Conservation (phyloP, 1,139 yeast genomes). For the Geotrichum fermentans region DNA sequence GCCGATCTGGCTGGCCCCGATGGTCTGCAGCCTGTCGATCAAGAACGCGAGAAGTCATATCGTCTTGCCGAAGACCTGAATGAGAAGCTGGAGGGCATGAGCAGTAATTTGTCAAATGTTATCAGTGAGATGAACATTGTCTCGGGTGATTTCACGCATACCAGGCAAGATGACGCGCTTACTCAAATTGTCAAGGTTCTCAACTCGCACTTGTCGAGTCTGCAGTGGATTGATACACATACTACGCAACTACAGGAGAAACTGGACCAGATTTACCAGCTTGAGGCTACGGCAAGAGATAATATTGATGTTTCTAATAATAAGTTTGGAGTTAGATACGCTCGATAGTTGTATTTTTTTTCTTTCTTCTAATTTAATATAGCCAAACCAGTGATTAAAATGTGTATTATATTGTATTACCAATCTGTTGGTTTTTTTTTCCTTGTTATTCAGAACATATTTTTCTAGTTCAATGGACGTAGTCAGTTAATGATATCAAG, state of each 20-base stretch:
- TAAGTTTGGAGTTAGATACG: conserved; percentile 11
- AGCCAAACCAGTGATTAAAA: neutral
- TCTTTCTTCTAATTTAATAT: neutral
- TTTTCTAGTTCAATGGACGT: conserved; percentile 12
- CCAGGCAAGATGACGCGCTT: conserved; percentile 48
- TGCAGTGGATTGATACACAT: conserved; percentile 77
- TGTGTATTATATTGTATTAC: neutral
- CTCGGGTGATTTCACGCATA: conserved; percentile 73
- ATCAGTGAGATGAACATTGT: conserved; percentile 84
- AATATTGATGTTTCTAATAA: conserved; percentile 21
- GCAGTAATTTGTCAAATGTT: conserved; percentile 67
- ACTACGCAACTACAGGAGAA: conserved; percentile 67
- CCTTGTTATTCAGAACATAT: neutral
- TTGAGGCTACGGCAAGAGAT: conserved; percentile 28
- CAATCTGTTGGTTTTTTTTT: too few relatives aligned
- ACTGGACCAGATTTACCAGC: conserved; percentile 41
- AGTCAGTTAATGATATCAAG: conserved; percentile 50
- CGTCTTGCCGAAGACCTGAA: conserved; percentile 81
- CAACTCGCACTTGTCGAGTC: conserved; percentile 83
- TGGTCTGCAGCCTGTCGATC: conserved; percentile 53
- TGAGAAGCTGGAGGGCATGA: conserved; percentile 72
- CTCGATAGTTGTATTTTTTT: neutral
- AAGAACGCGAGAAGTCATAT: conserved; percentile 86
- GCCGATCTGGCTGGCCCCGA: conserved; percentile 35
- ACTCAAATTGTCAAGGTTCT: conserved; percentile 67